These are phyloP conservation scores for Macrophomina pseudophaseolina DNA, from an alignment of 2,329 filamentous ascomycete species.

Conservation along the genomic window DNA sequence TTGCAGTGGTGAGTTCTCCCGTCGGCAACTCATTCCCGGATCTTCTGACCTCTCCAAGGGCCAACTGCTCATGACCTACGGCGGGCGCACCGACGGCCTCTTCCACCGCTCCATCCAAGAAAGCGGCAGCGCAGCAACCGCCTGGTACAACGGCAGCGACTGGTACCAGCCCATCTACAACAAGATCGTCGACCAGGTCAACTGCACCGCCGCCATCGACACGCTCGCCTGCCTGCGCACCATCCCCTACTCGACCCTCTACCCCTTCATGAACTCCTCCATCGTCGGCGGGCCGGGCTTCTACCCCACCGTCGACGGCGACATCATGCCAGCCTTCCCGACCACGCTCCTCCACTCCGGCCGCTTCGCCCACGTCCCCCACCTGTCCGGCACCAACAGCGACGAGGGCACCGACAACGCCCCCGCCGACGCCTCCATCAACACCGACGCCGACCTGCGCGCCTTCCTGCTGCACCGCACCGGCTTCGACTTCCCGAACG, in stretches of 20 bases:
- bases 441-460: constrained; percentile 18
- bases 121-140: constrained; percentile 44
- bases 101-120: constrained; percentile 47
- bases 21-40: not conserved
- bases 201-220: constrained; percentile 31
- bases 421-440: constrained; percentile 18
- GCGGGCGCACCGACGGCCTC: constrained; percentile 40
- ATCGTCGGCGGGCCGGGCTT: constrained; percentile 18
- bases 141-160: constrained; percentile 46
- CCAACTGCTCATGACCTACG: constrained; percentile 43
- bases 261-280: constrained; percentile 24
- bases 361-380: constrained; percentile 24
- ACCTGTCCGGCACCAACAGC: constrained; percentile 19
- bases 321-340: constrained; percentile 18
- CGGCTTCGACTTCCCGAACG: not conserved
- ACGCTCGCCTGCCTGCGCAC: constrained; percentile 19
- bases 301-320: constrained; percentile 25
- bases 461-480: constrained; percentile 8
- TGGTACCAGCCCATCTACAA: constrained; percentile 35
- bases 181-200: constrained; percentile 36
- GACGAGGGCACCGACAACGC: constrained; percentile 26
- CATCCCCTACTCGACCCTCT: constrained; percentile 32
- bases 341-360: constrained; percentile 16
- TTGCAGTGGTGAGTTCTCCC: constrained; percentile 17
- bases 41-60: constrained; percentile 29